phyloP scores from a whole-genome alignment of 768 basidiomycete species.

The Boletus edulis region DNA sequence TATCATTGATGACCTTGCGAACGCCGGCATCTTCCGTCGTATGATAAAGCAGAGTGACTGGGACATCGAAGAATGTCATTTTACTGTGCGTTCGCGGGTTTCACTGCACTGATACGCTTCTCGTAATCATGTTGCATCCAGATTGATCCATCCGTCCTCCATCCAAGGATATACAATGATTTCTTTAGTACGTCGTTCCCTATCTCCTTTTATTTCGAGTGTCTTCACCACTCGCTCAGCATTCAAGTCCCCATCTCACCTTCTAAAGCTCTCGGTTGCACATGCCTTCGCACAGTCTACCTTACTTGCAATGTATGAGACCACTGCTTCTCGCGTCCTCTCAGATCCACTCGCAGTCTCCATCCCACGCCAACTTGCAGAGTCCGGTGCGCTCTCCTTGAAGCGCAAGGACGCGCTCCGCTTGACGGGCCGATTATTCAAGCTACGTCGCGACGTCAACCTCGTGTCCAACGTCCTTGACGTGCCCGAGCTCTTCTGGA shows the following conservation, averaged over 20 bases:
- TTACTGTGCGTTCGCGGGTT: conserved; percentile 46
- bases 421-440: conserved; percentile 84
- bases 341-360: conserved; percentile 72
- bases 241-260: conserved; percentile 86
- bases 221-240: conserved; percentile 43
- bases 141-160: conserved; percentile 82
- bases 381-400: conserved; percentile 71
- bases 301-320: conserved; percentile 84
- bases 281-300: conserved; percentile 96
- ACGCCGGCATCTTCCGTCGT: conserved; percentile 66
- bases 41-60: conserved; percentile 66
- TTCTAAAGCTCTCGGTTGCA: conserved; percentile 89
- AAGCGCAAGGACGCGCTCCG: conserved; percentile 81
- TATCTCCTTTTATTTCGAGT: not conserved
- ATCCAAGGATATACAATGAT: conserved; percentile 93
- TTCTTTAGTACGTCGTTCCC: conserved; percentile 76
- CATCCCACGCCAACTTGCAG: conserved; percentile 81
- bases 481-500: conserved; percentile 93
- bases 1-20: conserved; percentile 80
- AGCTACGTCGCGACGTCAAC: conserved; percentile 84
- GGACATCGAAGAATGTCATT: conserved; percentile 95
- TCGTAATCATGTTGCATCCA: conserved; percentile 22
- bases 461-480: conserved; percentile 92
- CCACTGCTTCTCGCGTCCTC: conserved; percentile 73
- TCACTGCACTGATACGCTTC: not conserved